These are phyloP conservation scores for Fusarium floridanum DNA, from an alignment of 2,329 filamentous ascomycete species.

Conservation along the genomic window DNA sequence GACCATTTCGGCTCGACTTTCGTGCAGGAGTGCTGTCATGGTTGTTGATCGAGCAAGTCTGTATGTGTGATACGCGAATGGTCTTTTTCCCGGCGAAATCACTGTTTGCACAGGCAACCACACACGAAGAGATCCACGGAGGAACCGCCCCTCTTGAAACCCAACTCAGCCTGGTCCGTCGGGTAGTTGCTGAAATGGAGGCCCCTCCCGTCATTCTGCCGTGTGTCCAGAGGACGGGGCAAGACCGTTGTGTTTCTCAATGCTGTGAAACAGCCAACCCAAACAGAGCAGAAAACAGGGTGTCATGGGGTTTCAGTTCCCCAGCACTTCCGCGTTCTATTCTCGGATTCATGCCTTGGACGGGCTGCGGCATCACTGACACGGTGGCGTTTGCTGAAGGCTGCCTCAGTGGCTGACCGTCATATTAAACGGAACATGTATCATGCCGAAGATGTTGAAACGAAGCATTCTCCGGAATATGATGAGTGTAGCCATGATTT, in stretches of 20 bases:
- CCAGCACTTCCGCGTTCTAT: not conserved
- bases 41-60: not conserved
- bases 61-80: not conserved
- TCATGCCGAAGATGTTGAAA: slow-evolving; percentile 28
- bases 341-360: not conserved
- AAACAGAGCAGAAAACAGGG: not conserved
- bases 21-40: not conserved
- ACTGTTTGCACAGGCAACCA: not conserved
- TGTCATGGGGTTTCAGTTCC: not conserved
- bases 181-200: slow-evolving; percentile 18
- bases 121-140: not conserved
- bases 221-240: not conserved
- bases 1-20: slow-evolving; percentile 6
- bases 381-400: slow-evolving; percentile 5
- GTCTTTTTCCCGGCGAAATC: not conserved
- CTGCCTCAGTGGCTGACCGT: not conserved
- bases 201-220: not conserved
- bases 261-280: slow-evolving; percentile 14
- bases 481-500: not conserved
- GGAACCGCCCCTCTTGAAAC: not conserved
- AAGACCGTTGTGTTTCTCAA: slow-evolving; percentile 1
- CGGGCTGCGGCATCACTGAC: slow-evolving; percentile 10
- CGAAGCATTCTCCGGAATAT: not conserved
- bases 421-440: slow-evolving; percentile 5
- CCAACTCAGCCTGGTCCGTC: slow-evolving; percentile 10